Conservation (phyloP, 257 asterid species). For the Ehretia macrophylla region DNA sequence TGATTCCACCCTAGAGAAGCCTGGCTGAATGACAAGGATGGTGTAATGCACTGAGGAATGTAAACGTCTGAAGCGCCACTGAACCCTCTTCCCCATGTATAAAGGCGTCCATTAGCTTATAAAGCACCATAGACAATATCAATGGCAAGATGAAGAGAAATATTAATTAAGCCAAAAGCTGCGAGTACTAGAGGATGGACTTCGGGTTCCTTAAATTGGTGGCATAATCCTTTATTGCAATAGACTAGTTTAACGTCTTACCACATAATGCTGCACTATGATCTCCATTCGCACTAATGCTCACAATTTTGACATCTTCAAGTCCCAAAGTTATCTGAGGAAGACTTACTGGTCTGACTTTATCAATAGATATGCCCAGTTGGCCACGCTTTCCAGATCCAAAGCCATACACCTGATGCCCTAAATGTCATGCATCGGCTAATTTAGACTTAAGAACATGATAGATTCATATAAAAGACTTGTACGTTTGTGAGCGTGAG, state of each 20-base stretch:
- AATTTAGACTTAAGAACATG: conserved; percentile 1
- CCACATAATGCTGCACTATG: conserved; percentile 91
- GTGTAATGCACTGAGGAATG: conserved; percentile 32
- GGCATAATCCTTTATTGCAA: not conserved
- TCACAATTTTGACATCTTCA: conserved; percentile 27
- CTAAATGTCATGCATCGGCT: conserved; percentile 32
- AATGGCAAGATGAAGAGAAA: not conserved
- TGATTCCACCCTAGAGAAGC: conserved; percentile 93
- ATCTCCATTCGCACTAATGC: conserved; percentile 78
- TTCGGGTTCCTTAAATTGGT: not conserved
- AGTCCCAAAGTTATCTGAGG: conserved; percentile 69
- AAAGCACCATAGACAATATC: not conserved
- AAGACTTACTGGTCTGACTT: conserved; percentile 42
- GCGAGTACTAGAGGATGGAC: not conserved
- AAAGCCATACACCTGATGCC: conserved; percentile 59
- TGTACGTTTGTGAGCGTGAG: too few species aligned
- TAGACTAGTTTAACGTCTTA: conserved; percentile 17
- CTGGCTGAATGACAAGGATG: conserved; percentile 29
- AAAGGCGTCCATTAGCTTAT: conserved; percentile 59
- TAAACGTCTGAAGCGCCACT: conserved; percentile 37
- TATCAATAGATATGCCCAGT: conserved; percentile 59
- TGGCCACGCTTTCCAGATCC: conserved; percentile 95
- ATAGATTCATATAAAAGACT: not conserved
- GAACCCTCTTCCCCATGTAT: conserved; percentile 90
- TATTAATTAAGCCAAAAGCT: conserved; percentile 8